These are phyloP conservation scores for Copromyces sp. DNA, from an alignment of 495 filamentous ascomycete genomes.

Conservation along the genomic window DNA sequence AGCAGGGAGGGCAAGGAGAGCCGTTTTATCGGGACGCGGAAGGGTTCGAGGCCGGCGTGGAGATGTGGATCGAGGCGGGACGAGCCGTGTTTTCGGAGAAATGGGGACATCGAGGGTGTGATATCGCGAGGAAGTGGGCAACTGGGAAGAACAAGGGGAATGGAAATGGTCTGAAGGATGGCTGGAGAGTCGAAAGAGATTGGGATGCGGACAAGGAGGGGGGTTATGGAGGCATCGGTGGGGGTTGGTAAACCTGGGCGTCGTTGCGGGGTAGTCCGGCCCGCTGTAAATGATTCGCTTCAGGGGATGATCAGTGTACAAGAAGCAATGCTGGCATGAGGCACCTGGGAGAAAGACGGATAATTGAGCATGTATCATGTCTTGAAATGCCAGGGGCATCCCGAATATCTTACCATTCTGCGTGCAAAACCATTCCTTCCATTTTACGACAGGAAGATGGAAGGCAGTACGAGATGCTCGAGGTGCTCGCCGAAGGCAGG, in stretches of 20 bases:
- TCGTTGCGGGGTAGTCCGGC: not conserved
- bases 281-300: not conserved
- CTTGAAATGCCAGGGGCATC: no score
- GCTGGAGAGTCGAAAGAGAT: slow-evolving; percentile 27
- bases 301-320: not conserved
- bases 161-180: slow-evolving; percentile 20
- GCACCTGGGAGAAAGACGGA: no score
- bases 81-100: slow-evolving; percentile 43
- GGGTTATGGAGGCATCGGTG: not conserved
- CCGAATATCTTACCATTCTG: no score
- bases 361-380: no score
- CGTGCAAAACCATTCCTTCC: no score
- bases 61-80: slow-evolving; percentile 41
- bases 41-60: slow-evolving; percentile 41
- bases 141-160: not conserved
- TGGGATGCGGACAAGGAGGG: slow-evolving; percentile 24
- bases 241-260: not conserved
- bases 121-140: slow-evolving; percentile 11
- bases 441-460: no score
- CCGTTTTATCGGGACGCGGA: slow-evolving; percentile 45
- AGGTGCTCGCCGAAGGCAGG: no score
- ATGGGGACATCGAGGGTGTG: slow-evolving; percentile 37
- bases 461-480: no score
- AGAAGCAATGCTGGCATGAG: no score
- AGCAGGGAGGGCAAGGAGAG: slow-evolving; percentile 46